Conservation (phyloP, 345 rosid species). For the Camelina laxa region DNA sequence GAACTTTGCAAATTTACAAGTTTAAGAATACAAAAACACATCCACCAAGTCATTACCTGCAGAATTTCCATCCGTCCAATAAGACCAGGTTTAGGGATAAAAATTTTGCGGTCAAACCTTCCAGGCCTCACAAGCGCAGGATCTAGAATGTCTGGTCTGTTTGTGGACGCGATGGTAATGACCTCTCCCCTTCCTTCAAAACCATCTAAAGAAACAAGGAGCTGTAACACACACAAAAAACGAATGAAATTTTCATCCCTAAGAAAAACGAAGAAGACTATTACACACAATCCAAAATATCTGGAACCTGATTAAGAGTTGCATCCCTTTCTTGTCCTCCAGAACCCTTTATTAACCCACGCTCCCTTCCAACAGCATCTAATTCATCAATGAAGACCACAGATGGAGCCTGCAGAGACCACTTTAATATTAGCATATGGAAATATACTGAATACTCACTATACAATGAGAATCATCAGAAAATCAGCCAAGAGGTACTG, state of each 20-base stretch:
- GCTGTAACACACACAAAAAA: conserved; percentile 54
- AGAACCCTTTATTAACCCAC: conserved; percentile 94
- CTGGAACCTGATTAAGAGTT: conserved; percentile 89
- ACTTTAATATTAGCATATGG: conserved; percentile 15
- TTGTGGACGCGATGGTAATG: conserved; percentile 94
- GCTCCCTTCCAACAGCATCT: conserved; percentile 98
- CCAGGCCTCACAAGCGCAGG: conserved; percentile 96
- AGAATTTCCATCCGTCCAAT: conserved; percentile 91
- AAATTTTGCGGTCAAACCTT: conserved; percentile 82
- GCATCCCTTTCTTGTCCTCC: conserved; percentile 99
- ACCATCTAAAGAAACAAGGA: conserved; percentile 91
- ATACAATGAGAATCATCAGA: neutral
- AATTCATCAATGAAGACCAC: conserved; percentile 91
- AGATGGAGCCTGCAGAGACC: conserved; percentile 73
- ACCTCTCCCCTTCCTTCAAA: conserved; percentile 98
- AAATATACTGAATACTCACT: conserved; percentile 1
- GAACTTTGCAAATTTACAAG: neutral
- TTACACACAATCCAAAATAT: conserved; percentile 10
- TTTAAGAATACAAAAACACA: neutral
- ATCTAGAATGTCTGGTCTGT: conserved; percentile 95
- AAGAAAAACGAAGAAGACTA: neutral
- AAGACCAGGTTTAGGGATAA: conserved; percentile 85
- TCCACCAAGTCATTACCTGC: conserved; percentile 51
- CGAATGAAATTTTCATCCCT: neutral
- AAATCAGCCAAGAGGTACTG: neutral